These are phyloP conservation scores for Lolium multiflorum DNA, from an alignment of 176 grass and related monocot species.

Conservation along the genomic window DNA sequence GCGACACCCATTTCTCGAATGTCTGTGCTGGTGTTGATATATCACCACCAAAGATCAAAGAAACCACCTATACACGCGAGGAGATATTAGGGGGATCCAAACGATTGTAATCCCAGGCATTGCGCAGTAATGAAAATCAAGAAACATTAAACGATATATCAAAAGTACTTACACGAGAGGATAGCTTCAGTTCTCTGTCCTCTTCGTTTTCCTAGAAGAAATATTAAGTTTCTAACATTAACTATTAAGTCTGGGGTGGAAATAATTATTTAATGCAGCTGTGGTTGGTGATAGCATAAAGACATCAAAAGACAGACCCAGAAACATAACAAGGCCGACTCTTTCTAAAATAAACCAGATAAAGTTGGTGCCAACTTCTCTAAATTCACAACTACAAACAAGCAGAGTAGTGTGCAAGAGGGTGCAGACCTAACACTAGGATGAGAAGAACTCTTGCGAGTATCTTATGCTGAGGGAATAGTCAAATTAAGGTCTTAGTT, in stretches of 20 bases:
- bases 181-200: conserved; percentile 58
- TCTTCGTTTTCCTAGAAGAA: conserved; percentile 56
- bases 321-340: neutral
- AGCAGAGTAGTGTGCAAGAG: neutral
- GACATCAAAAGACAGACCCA: neutral
- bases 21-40: conserved; percentile 57
- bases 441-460: neutral
- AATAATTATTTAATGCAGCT: neutral
- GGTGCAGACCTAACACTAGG: neutral
- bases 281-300: neutral
- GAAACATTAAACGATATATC: neutral
- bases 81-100: conserved; percentile 12
- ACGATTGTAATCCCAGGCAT: neutral
- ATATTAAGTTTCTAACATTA: conserved; percentile 29
- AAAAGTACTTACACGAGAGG: conserved; percentile 66
- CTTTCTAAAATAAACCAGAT: conserved; percentile 7
- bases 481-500: neutral
- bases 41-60: conserved; percentile 76
- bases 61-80: conserved; percentile 70
- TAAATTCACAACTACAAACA: conserved; percentile 13
- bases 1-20: conserved; percentile 83
- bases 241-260: neutral
- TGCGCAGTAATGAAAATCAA: conserved; percentile 16
- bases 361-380: neutral
- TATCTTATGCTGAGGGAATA: neutral